Evolutionary conservation across 352 stramenopile genomes (phyloP), one percentile per base, ranked within the genome.

Genomic region (Pythium oligandrum): DNA sequence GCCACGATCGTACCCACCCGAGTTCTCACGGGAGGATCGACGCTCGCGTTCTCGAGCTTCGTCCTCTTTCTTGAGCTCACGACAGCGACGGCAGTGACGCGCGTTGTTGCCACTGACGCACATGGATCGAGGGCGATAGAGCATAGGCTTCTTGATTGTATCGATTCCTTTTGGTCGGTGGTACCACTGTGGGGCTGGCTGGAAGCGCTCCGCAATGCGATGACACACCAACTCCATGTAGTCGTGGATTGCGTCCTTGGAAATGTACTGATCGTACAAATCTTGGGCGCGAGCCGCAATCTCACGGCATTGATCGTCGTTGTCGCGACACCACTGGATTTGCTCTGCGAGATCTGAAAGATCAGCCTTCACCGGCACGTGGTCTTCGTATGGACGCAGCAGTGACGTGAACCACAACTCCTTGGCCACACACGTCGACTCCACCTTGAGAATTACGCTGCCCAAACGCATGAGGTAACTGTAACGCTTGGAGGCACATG

Each of bases 401-500:
- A 99, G 70, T 36, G 96, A 94, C 55, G 98, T 99, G 69, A 98
- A 95, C 84, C 84, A 99, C 88, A 99, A 98, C 57, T 96, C 86
- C 66, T 98, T 96, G 6, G 96, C 97, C 48, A 99, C 96, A 64
- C 86, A 97, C 3, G 71, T 78, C 43, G 86, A 97, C 43, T 83
- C 73, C 7, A 89, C 92, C 73, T 99, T 99, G 7, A 99, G 73
- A 66, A 99, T 99, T 26, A 99, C 97, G 48, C 87, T 97, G 6
- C 96, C 96, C 5, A 99, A 70, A 3, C 95, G 92, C 96, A 99
- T 99, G 68, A 99, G 91, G 71, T 98, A 99, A 11, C 90, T 95
- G 73, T 99, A 99, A 53, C 96, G 93, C 79, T 97, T 99, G 9
- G 96, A 96, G 46, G 96, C 95, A 69, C 96, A 99, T 59, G 98